These are phyloP conservation scores for Mycena sanguinolenta DNA, from an alignment of 768 basidiomycete genomes.

Conservation along the genomic window DNA sequence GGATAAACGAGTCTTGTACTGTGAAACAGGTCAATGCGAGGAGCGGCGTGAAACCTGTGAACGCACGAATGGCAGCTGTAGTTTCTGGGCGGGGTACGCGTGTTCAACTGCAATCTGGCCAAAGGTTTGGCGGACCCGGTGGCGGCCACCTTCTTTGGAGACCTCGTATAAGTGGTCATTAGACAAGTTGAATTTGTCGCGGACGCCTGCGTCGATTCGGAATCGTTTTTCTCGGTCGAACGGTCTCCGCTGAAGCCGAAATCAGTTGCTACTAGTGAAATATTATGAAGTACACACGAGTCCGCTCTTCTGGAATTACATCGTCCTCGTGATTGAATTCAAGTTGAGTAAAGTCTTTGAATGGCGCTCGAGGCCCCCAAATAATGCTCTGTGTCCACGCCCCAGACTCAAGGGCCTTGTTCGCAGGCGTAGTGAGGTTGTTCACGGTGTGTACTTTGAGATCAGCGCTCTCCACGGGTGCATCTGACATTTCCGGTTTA, in stretches of 20 bases:
- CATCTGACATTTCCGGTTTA: conserved; percentile 35
- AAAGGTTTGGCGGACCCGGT: conserved; percentile 96
- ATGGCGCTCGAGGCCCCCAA: conserved; percentile 83
- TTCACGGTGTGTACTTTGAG: conserved; percentile 42
- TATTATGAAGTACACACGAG: conserved; percentile 50
- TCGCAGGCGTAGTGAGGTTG: conserved; percentile 79
- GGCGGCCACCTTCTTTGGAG: conserved; percentile 86
- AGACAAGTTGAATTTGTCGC: conserved; percentile 95
- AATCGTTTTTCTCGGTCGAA: conserved; percentile 77
- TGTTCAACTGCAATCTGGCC: conserved; percentile 97
- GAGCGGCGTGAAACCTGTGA: conserved; percentile 7
- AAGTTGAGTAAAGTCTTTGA: conserved; percentile 84
- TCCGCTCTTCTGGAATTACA: conserved; percentile 72
- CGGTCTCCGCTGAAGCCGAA: conserved; percentile 59
- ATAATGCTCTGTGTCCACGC: conserved; percentile 93
- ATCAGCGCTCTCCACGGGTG: conserved; percentile 9
- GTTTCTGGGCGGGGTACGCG: conserved; percentile 93
- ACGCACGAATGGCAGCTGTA: conserved; percentile 94
- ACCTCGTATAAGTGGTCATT: conserved; percentile 98
- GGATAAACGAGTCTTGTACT: conserved; percentile 96
- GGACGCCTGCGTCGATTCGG: conserved; percentile 70
- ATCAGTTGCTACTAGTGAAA: conserved; percentile 26
- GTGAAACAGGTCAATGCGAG: conserved; percentile 17
- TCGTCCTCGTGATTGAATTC: conserved; percentile 85
- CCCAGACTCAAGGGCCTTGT: conserved; percentile 86